These are phyloP conservation scores for Mycena sanguinolenta DNA, from an alignment of 768 basidiomycete species.

Conservation along the genomic window DNA sequence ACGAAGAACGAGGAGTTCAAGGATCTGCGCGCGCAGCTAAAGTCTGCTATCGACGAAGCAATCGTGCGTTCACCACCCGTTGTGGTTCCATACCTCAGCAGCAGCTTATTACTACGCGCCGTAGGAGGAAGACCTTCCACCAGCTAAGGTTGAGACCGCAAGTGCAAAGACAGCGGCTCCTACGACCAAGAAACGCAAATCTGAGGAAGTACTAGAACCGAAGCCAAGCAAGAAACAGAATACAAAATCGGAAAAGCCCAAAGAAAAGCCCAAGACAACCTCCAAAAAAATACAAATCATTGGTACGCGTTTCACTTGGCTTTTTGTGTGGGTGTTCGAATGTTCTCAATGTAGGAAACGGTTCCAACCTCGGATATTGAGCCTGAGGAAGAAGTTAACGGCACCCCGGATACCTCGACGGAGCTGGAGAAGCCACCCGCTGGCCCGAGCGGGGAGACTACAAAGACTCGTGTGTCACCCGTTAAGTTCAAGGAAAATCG, in stretches of 20 bases:
- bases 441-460: background rate
- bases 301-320: slow-evolving; percentile 43
- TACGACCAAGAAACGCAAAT: slow-evolving; percentile 25
- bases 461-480: slow-evolving; percentile 8
- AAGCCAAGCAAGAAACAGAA: slow-evolving; percentile 33
- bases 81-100: background rate
- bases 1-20: slow-evolving; percentile 61
- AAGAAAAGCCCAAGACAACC: slow-evolving; percentile 40
- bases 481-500: slow-evolving; percentile 16
- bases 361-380: slow-evolving; percentile 59
- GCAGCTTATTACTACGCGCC: background rate
- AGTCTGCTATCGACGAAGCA: slow-evolving; percentile 43
- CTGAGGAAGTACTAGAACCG: slow-evolving; percentile 23
- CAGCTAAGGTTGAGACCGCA: background rate
- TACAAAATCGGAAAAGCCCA: slow-evolving; percentile 4
- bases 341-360: slow-evolving; percentile 40
- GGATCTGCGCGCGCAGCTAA: slow-evolving; percentile 49
- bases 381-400: slow-evolving; percentile 25
- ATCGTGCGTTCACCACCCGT: slow-evolving; percentile 11
- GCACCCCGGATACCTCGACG: slow-evolving; percentile 4
- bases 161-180: background rate
- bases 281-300: slow-evolving; percentile 57
- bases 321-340: background rate
- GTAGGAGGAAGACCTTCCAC: slow-evolving; percentile 8
- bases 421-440: slow-evolving; percentile 15